These are phyloP conservation scores for Chaetomium globosum DNA, from an alignment of 2,329 filamentous ascomycete species.

Conservation along the genomic window DNA sequence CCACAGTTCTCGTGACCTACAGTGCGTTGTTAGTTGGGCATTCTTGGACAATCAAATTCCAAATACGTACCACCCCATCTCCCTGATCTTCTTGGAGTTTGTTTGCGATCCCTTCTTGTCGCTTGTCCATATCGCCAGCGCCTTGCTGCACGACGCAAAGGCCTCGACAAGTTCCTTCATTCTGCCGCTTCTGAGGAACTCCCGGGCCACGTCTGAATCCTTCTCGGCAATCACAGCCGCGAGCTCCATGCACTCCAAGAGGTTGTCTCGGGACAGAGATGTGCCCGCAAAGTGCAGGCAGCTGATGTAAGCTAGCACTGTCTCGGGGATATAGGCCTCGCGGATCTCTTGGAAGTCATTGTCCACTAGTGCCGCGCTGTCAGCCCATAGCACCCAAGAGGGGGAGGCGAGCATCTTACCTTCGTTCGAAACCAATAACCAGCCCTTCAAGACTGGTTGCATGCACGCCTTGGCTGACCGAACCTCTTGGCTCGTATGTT, in stretches of 20 bases:
- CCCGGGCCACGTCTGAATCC: conserved; percentile 65
- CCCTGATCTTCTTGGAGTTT: conserved; percentile 61
- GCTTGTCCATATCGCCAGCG: conserved; percentile 60
- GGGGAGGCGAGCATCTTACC: conserved; percentile 49
- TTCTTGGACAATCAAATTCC: not conserved
- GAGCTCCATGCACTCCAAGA: conserved; percentile 86
- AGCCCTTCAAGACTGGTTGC: conserved; percentile 64
- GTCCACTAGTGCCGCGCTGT: conserved; percentile 50
- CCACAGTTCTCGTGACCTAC: conserved; percentile 59
- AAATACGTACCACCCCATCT: conserved; percentile 58
- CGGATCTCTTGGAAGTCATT: conserved; percentile 67
- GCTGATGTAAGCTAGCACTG: conserved; percentile 79
- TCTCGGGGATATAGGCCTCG: conserved; percentile 79
- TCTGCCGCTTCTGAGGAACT: conserved; percentile 65
- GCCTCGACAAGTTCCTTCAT: conserved; percentile 76
- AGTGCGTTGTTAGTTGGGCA: conserved; percentile 9
- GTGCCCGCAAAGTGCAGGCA: conserved; percentile 79
- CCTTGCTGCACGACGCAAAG: conserved; percentile 77
- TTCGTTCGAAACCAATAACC: conserved; percentile 60
- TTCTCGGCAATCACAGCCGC: conserved; percentile 73
- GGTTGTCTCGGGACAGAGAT: conserved; percentile 71
- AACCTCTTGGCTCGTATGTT: conserved; percentile 47
- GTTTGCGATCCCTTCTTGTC: conserved; percentile 56
- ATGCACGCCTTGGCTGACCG: conserved; percentile 60
- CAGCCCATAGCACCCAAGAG: conserved; percentile 9